These are phyloP conservation scores for Tetrahymena thermophila DNA, from an alignment of 73 alveolate genomes.

Conservation along the genomic window DNA sequence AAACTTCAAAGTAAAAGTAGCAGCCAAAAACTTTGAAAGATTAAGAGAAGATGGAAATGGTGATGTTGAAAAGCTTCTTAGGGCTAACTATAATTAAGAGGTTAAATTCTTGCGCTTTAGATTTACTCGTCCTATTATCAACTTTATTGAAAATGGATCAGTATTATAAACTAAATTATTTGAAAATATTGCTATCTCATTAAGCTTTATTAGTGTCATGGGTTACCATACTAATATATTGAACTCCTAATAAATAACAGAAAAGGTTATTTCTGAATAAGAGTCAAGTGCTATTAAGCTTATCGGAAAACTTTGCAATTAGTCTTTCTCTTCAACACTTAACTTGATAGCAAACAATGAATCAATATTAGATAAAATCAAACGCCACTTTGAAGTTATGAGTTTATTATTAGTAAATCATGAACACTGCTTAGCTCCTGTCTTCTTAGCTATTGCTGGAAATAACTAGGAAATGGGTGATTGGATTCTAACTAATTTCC, in stretches of 20 bases:
- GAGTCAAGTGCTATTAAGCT: slow-evolving; percentile 25
- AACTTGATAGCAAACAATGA: slow-evolving; percentile 17
- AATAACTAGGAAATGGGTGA: slow-evolving; percentile 40
- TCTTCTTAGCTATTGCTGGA: slow-evolving; percentile 26
- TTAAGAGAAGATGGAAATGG: slow-evolving; percentile 1
- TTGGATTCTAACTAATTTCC: slow-evolving; percentile 16
- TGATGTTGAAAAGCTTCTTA: not conserved
- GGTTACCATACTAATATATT: not conserved
- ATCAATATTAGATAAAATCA: not conserved
- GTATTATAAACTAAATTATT: not conserved
- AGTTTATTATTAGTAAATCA: slow-evolving; percentile 3
- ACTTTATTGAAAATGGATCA: not conserved
- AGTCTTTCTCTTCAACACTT: slow-evolving; percentile 5
- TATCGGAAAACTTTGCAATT: slow-evolving; percentile 30
- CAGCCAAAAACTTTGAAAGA: not conserved
- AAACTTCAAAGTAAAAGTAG: not conserved
- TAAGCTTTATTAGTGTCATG: not conserved
- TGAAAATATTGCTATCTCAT: not conserved
- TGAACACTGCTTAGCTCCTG: slow-evolving; percentile 39
- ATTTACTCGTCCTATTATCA: not conserved
- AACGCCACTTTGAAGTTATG: slow-evolving; percentile 11
- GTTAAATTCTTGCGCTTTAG: not conserved
- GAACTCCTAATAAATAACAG: not conserved
- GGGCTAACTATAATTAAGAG: not conserved
- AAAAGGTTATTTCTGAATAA: slow-evolving; percentile 1